A percentile compares a stretch with the other conserved stretches of the same genome.
These are phyloP conservation scores for Friedmanniomyces endolithicus DNA, from an alignment of 495 filamentous ascomycete species.

Conservation along the genomic window DNA sequence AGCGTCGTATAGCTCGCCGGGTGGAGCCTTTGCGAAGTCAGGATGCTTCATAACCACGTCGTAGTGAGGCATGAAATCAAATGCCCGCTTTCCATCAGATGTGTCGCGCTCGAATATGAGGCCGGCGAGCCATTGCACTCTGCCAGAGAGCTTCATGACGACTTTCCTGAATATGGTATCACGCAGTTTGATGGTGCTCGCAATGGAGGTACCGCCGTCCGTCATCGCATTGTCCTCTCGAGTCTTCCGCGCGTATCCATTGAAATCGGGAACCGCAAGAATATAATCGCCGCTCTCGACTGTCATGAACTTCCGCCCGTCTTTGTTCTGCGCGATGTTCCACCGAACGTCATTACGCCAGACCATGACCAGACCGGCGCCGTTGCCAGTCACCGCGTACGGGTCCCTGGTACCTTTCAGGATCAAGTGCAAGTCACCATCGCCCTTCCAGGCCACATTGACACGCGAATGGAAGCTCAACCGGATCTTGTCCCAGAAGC, in stretches of 20 bases:
- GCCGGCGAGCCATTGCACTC: slow-evolving; percentile 80
- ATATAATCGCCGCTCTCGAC: slow-evolving; percentile 92
- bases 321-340: slow-evolving; percentile 66
- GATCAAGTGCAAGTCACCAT: slow-evolving; percentile 89
- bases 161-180: slow-evolving; percentile 88
- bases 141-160: slow-evolving; percentile 93
- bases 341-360: slow-evolving; percentile 87
- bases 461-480: slow-evolving; percentile 90
- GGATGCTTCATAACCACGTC: slow-evolving; percentile 77
- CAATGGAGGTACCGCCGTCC: slow-evolving; percentile 46
- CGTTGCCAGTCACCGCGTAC: slow-evolving; percentile 82
- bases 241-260: slow-evolving; percentile 60
- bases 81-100: slow-evolving; percentile 52
- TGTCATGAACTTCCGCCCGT: slow-evolving; percentile 86
- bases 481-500: slow-evolving; percentile 98
- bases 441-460: slow-evolving; percentile 78
- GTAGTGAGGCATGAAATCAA: slow-evolving; percentile 85
- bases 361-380: slow-evolving; percentile 92
- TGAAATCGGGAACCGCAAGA: slow-evolving; percentile 85
- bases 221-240: slow-evolving; percentile 22
- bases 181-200: slow-evolving; percentile 50
- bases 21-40: slow-evolving; percentile 47
- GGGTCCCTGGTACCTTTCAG: slow-evolving; percentile 88
- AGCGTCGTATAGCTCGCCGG: slow-evolving; percentile 64
- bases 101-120: slow-evolving; percentile 83